Conservation (phyloP, 106 monocot genomes). For the Phalaenopsis aphrodite region DNA sequence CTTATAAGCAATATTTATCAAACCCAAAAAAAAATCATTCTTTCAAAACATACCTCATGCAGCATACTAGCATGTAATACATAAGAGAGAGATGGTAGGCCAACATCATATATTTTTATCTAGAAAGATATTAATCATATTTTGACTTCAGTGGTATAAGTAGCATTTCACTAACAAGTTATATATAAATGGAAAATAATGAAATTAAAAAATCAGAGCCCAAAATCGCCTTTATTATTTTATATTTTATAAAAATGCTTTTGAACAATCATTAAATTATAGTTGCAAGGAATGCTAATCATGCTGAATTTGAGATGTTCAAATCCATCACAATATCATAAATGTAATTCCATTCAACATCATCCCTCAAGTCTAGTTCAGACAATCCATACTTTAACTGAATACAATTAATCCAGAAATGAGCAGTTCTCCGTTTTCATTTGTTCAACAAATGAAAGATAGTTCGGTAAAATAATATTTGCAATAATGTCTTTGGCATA, state of each 20-base stretch:
- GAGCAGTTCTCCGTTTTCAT: background rate
- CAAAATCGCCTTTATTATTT: background rate
- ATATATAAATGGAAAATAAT: background rate
- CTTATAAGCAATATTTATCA: background rate
- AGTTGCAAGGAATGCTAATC: background rate
- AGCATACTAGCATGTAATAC: background rate
- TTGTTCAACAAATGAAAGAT: background rate
- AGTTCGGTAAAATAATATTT: background rate
- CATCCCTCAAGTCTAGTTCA: background rate
- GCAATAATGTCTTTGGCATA: background rate
- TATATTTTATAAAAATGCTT: background rate
- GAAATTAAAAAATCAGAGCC: background rate
- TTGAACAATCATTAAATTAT: background rate
- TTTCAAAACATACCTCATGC: background rate
- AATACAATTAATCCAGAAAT: background rate
- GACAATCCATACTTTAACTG: background rate
- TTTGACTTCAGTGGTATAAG: background rate
- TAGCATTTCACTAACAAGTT: background rate
- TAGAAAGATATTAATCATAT: too few relatives aligned
- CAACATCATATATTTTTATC: background rate
- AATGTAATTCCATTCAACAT: background rate
- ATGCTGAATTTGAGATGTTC: background rate
- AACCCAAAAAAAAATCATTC: background rate
- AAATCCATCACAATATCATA: background rate
- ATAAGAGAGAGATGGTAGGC: background rate